Conservation (phyloP, 768 basidiomycete genomes). For the Strobilomyces echinocephalus region DNA sequence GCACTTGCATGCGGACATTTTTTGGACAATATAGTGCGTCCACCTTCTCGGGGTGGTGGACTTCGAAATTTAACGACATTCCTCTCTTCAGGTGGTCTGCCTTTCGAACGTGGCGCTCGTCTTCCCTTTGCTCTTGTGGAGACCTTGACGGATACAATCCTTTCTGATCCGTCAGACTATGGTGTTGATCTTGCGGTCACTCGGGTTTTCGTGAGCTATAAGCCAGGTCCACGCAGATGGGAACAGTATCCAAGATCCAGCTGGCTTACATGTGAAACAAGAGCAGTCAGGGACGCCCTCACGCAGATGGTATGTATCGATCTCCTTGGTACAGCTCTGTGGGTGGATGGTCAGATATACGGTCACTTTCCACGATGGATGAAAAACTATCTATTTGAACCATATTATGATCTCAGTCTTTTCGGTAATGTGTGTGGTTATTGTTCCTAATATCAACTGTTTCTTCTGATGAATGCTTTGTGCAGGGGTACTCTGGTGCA, state of each 20-base stretch:
- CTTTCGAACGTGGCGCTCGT: slow-evolving; percentile 22
- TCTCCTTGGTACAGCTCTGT: slow-evolving; percentile 14
- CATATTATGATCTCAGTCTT: slow-evolving; percentile 6
- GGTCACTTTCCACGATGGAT: no score
- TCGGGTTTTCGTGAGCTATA: slow-evolving; percentile 7
- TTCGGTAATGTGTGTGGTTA: no score
- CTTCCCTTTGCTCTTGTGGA: slow-evolving; percentile 19
- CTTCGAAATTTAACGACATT: no score
- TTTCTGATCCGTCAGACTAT: background rate
- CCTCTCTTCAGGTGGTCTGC: slow-evolving; percentile 6
- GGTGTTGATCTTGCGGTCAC: slow-evolving; percentile 14
- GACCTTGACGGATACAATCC: background rate
- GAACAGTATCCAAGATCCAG: background rate
- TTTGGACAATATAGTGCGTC: background rate
- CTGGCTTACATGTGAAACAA: slow-evolving; percentile 14
- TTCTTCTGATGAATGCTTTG: no score
- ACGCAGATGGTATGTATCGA: slow-evolving; percentile 7
- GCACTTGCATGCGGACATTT: slow-evolving; percentile 21
- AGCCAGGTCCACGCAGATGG: slow-evolving; percentile 11
- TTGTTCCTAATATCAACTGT: no score
- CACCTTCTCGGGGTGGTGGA: background rate
- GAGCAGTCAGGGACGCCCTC: background rate
- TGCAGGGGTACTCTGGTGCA: background rate
- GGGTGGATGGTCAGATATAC: slow-evolving; percentile 12
- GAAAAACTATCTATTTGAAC: background rate